These are phyloP conservation scores for Pulveroboletus sp. DNA, from an alignment of 768 basidiomycete genomes.

Conservation along the genomic window DNA sequence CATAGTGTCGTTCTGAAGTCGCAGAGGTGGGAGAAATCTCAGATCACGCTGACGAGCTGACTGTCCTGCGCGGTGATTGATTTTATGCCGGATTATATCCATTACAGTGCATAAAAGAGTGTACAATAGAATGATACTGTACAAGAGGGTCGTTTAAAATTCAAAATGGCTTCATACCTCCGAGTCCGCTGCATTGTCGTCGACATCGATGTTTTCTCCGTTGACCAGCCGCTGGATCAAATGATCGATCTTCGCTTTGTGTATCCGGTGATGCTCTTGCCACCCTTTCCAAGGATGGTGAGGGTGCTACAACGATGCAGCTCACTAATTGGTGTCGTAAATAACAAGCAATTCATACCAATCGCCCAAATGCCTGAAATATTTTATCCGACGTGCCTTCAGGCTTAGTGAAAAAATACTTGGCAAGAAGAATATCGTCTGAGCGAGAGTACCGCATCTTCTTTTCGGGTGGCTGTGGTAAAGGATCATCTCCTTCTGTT, in stretches of 20 bases:
- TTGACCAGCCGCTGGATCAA: conserved; percentile 56
- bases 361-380: conserved; percentile 73
- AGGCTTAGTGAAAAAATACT: conserved; percentile 65
- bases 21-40: background rate
- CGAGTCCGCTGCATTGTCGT: conserved; percentile 24
- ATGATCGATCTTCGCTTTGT: conserved; percentile 82
- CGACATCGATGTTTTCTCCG: conserved; percentile 49
- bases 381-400: conserved; percentile 81
- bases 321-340: background rate
- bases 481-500: conserved; percentile 60
- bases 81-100: background rate
- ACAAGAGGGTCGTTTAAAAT: conserved; percentile 1
- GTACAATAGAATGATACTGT: conserved; percentile 14
- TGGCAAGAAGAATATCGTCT: conserved; percentile 77
- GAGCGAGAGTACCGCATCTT: conserved; percentile 80
- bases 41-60: background rate
- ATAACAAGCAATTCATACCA: conserved; percentile 39
- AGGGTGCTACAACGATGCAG: conserved; percentile 50
- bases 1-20: background rate
- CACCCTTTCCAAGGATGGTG: conserved; percentile 94
- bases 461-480: conserved; percentile 77
- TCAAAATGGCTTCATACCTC: conserved; percentile 19
- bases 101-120: conserved; percentile 1
- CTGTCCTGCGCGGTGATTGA: too few species aligned
- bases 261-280: conserved; percentile 89